A percentile compares a stretch with the other conserved stretches of the same genome.
phyloP scores from a whole-genome alignment of 148 eudicot species.

The Cornus controversa region DNA sequence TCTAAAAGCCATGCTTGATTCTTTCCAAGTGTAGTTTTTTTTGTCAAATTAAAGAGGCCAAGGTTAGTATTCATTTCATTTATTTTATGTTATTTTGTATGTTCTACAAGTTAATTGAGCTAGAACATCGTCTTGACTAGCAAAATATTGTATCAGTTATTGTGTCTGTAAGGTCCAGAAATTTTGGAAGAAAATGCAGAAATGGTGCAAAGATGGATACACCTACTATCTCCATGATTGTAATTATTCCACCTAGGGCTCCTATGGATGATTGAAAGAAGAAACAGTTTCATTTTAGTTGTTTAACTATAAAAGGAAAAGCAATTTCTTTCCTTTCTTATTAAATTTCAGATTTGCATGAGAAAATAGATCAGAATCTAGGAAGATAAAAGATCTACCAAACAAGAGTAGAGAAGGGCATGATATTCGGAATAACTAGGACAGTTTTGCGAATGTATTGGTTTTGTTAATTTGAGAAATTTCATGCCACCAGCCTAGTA shows the following conservation, averaged over 20 bases:
- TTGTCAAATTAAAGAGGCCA: background rate
- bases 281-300: background rate
- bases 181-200: background rate
- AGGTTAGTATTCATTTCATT: background rate
- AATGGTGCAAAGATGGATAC: background rate
- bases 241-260: background rate
- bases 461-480: background rate
- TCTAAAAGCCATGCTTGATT: conserved; percentile 74
- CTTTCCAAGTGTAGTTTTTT: conserved; percentile 56
- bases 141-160: background rate
- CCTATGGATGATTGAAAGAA: background rate
- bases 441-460: background rate
- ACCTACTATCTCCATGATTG: background rate
- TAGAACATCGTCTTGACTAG: background rate
- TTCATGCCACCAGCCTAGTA: background rate
- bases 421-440: background rate
- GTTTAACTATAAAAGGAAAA: background rate
- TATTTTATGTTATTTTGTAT: background rate
- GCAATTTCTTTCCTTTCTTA: background rate
- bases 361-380: background rate
- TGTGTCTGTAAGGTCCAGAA: background rate
- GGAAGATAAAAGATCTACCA: background rate
- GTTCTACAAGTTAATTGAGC: background rate
- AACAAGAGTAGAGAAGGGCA: background rate
- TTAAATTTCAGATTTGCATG: background rate